Evolutionary conservation across 2,329 filamentous ascomycete species (phyloP).

Genomic region (Huntiella moniliformis): DNA sequence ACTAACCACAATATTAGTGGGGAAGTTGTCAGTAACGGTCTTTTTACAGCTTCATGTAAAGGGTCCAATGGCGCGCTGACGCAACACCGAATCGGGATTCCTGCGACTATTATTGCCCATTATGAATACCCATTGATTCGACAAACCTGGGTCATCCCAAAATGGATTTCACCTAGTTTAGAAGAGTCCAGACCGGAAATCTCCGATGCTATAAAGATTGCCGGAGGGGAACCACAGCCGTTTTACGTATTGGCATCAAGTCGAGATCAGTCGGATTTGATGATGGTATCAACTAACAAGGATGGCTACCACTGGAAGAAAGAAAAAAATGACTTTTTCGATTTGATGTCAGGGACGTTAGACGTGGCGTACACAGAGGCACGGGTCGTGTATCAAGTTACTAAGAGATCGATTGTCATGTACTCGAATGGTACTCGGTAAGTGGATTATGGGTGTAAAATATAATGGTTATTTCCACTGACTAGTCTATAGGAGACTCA

Average conservation of each 20-base stretch:
- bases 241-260: conserved; percentile 27
- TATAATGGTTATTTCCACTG: conserved; percentile 9
- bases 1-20: neutral
- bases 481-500: conserved; percentile 16
- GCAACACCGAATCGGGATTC: conserved; percentile 50
- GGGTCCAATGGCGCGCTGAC: conserved; percentile 43
- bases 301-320: no score
- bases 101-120: conserved; percentile 45
- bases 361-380: conserved; percentile 22
- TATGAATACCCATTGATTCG: conserved; percentile 32
- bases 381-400: conserved; percentile 32
- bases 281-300: neutral
- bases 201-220: neutral
- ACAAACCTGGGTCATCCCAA: conserved; percentile 33
- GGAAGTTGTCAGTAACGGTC: conserved; percentile 24
- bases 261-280: conserved; percentile 27
- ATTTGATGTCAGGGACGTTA: conserved; percentile 34
- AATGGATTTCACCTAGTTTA: conserved; percentile 12
- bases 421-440: conserved; percentile 21
- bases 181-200: conserved; percentile 2
- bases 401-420: conserved; percentile 27
- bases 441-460: conserved; percentile 12
- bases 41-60: conserved; percentile 50
- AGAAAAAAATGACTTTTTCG: conserved; percentile 21
- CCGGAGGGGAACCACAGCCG: neutral